These are phyloP conservation scores for Tricholoma flavovirens DNA, from an alignment of 768 basidiomycete genomes.

Conservation along the genomic window DNA sequence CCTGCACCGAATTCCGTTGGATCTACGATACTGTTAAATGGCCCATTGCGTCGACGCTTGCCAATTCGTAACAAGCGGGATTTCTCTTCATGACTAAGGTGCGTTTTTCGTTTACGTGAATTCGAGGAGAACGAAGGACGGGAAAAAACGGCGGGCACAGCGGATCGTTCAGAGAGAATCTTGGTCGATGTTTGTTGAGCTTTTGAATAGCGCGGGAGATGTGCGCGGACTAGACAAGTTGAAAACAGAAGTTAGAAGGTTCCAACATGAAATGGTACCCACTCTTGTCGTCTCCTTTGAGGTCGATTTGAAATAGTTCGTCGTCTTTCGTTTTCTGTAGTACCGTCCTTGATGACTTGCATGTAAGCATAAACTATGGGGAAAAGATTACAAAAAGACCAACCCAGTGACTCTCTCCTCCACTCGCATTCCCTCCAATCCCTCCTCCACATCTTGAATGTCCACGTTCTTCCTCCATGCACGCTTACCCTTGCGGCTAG, in stretches of 20 bases:
- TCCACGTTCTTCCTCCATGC: slow-evolving; percentile 95
- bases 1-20: slow-evolving; percentile 63
- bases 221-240: slow-evolving; percentile 46
- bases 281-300: slow-evolving; percentile 74
- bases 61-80: slow-evolving; percentile 71
- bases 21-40: slow-evolving; percentile 67
- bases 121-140: slow-evolving; percentile 30
- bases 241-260: not conserved
- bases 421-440: slow-evolving; percentile 68
- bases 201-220: slow-evolving; percentile 49
- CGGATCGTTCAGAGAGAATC: slow-evolving; percentile 82
- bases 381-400: slow-evolving; percentile 15
- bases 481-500: slow-evolving; percentile 84
- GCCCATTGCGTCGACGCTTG: slow-evolving; percentile 63
- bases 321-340: slow-evolving; percentile 64
- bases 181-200: slow-evolving; percentile 61
- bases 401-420: slow-evolving; percentile 82
- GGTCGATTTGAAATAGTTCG: slow-evolving; percentile 78
- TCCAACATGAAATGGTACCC: slow-evolving; percentile 11
- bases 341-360: slow-evolving; percentile 37
- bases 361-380: not conserved
- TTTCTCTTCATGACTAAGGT: slow-evolving; percentile 64
- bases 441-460: slow-evolving; percentile 70
- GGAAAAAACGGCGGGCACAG: slow-evolving; percentile 80
- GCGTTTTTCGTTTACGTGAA: slow-evolving; percentile 37